Evolutionary conservation across 2,329 filamentous ascomycete genomes (phyloP).

Genomic region (Epichloe hybrida): DNA sequence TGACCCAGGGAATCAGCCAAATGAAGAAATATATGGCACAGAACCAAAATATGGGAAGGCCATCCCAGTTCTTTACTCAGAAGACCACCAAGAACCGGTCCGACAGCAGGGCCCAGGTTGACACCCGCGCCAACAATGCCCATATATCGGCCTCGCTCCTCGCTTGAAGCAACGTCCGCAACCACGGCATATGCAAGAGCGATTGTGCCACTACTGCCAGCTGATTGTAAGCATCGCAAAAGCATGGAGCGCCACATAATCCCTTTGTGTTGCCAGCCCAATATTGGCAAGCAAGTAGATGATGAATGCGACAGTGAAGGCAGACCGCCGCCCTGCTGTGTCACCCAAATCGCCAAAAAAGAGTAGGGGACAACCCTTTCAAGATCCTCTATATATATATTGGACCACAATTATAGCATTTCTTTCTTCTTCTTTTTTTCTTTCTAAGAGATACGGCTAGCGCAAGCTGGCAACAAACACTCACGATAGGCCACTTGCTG

Average conservation of each 20-base stretch:
- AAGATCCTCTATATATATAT: slow-evolving; percentile 45
- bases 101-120: slow-evolving; percentile 40
- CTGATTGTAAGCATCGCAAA: slow-evolving; percentile 48
- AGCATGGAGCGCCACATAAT: slow-evolving; percentile 44
- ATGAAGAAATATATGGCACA: slow-evolving; percentile 39
- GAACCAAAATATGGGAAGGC: slow-evolving; percentile 56
- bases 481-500: no score
- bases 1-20: slow-evolving; percentile 38
- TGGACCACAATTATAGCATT: no score
- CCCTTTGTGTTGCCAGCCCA: slow-evolving; percentile 42
- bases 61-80: slow-evolving; percentile 51
- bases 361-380: slow-evolving; percentile 42
- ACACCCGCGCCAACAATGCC: slow-evolving; percentile 48
- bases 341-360: slow-evolving; percentile 50
- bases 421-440: no score
- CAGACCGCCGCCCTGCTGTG: slow-evolving; percentile 44
- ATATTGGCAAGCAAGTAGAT: slow-evolving; percentile 47
- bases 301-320: slow-evolving; percentile 42
- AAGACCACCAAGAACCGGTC: slow-evolving; percentile 51
- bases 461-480: no score
- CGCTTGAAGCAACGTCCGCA: slow-evolving; percentile 54
- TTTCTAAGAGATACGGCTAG: no score
- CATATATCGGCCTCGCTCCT: slow-evolving; percentile 62
- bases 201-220: slow-evolving; percentile 54
- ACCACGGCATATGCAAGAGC: slow-evolving; percentile 59